Base-by-base conservation (phyloP, 169 alveolate species). In the Plasmodium gallinaceum region DNA sequence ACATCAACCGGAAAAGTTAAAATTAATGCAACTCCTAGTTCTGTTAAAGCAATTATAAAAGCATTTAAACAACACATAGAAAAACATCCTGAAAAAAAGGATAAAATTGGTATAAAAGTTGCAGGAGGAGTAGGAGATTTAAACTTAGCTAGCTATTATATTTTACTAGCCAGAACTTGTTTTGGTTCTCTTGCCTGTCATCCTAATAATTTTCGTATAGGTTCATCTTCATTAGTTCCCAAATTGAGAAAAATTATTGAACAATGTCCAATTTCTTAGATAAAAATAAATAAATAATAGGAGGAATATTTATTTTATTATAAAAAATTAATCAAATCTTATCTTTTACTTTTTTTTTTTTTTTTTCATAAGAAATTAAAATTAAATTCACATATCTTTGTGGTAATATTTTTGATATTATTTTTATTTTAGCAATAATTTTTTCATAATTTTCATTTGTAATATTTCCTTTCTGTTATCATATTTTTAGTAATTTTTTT, bases 1-100 rank as follows among this genome's bases (percentile, higher is more conserved):
- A 93, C 95, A 18, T 90, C 94, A 3, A 90, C 95, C 8, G 95
- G 95, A 12, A 93, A 93, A 70, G 92, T 72, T 48, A 12, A 52
- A 46, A 72, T 93, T 6, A 76, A 92, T 73, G 95, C 92, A 52
- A 93, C 95, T 2, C 86, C 90, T 12, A 32, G 32, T 20, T 24
- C 94, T 16, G 93, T 37, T 66, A 45, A 65, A 46, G 14, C 58
- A 6, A 83, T 93, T 61, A 58, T 91, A 16, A 45, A 46, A 14
- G 94, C 92, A 22, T 54, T 90, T 39, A 75, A 73, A 51, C 73
- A 39, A 8, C 24, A 51, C 45, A 16, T 76, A 68, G 62, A 54
- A 20, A 46, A 80, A 20, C 1, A 65, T 54, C 76, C 75, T 1
- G 52, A 92, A 18, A 70, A 72, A 46, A 74, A 32, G 1, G 92